Conservation (phyloP, 108 stramenopile genomes). For the Nannochloropsis salina region DNA sequence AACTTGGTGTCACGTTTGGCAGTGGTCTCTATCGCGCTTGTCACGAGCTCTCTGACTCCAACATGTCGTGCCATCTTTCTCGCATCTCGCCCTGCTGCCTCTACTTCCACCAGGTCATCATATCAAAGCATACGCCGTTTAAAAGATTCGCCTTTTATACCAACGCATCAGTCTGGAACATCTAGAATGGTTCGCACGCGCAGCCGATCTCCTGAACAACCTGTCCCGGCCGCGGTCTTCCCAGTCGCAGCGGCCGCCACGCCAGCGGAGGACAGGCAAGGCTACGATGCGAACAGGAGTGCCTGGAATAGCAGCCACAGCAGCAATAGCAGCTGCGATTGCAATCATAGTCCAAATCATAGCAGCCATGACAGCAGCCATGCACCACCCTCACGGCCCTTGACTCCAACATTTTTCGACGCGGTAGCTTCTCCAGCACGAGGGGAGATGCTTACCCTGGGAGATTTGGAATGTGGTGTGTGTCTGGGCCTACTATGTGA, state of each 20-base stretch:
- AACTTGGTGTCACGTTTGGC: no score
- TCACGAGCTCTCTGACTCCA: no score
- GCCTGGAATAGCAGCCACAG: neutral
- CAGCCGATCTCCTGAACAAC: neutral
- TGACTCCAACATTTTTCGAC: neutral
- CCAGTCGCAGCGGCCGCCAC: neutral
- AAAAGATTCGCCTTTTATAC: no score
- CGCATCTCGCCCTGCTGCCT: no score
- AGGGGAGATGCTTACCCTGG: neutral
- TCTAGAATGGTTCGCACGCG: neutral
- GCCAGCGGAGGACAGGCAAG: neutral
- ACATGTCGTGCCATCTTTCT: no score
- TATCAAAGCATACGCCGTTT: no score
- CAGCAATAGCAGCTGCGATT: neutral
- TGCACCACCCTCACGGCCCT: neutral
- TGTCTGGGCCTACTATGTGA: constrained; percentile 37
- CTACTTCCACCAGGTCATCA: no score
- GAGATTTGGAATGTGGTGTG: constrained; percentile 40
- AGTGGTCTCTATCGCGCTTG: no score
- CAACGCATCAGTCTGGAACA: neutral
- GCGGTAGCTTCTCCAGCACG: neutral
- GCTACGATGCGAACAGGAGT: neutral
- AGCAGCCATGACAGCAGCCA: constrained; percentile 3
- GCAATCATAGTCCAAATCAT: neutral
- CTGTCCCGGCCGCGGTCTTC: neutral